A percentile compares a stretch with the other conserved stretches of the same genome.
These are phyloP conservation scores for Gossypium davidsonii DNA, from an alignment of 441 rosid genomes.

Conservation along the genomic window DNA sequence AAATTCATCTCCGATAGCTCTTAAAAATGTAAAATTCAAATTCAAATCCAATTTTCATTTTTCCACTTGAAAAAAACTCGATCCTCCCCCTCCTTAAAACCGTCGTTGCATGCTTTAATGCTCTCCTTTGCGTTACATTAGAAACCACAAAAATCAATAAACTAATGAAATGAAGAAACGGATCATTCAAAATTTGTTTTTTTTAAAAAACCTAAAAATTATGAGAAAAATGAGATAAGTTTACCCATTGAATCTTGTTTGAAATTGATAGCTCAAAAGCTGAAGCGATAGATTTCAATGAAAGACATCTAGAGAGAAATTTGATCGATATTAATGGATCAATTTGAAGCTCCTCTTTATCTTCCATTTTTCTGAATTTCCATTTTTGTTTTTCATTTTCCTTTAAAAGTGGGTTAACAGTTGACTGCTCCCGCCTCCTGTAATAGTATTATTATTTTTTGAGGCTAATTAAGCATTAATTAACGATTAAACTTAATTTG, in stretches of 20 bases:
- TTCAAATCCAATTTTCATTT: not conserved
- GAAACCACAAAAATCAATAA: not conserved
- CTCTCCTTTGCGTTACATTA: constrained; percentile 15
- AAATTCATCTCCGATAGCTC: not conserved
- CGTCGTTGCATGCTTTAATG: constrained; percentile 12
- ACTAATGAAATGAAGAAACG: constrained; percentile 20
- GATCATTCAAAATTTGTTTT: constrained; percentile 10
- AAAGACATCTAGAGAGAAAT: not conserved
- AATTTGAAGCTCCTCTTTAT: constrained; percentile 3
- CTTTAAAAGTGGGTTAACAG: constrained; percentile 18
- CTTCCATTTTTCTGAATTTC: not conserved
- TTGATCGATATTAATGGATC: not conserved
- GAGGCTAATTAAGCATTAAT: not conserved
- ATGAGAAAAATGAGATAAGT: constrained; percentile 16
- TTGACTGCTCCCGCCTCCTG: constrained; percentile 28
- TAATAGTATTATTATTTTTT: not conserved
- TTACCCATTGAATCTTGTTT: constrained; percentile 32
- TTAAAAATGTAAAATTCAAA: constrained; percentile 6
- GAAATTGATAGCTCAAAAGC: constrained; percentile 7
- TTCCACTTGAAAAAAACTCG: not conserved
- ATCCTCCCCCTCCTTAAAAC: not conserved
- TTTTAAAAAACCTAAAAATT: constrained; percentile 7
- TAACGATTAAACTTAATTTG: not conserved
- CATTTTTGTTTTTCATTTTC: not conserved
- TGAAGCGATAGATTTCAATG: constrained; percentile 10